Evolutionary conservation across 1,139 yeast species (phyloP).

Genomic region (Pichia sp.): DNA sequence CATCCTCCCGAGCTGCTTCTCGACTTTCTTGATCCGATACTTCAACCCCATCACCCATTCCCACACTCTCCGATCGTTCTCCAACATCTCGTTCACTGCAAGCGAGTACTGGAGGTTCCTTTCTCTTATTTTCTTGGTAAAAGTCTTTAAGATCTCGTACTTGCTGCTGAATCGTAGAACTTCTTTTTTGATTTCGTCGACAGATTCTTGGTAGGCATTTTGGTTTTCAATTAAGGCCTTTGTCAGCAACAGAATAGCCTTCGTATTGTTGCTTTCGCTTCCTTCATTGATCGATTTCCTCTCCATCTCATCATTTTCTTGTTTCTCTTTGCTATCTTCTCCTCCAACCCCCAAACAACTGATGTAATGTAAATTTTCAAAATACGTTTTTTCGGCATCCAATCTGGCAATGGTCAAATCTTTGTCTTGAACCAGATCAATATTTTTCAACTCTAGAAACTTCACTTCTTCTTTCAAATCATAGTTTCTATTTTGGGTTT

Average conservation of each 20-base stretch:
- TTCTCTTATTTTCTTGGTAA: slow-evolving; percentile 4
- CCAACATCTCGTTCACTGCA: background rate
- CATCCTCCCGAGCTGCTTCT: background rate
- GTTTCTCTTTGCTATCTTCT: background rate
- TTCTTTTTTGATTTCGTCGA: background rate
- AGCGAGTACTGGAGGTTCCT: slow-evolving; percentile 5
- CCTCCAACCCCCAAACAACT: background rate
- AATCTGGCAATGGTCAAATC: background rate
- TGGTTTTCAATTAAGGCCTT: background rate
- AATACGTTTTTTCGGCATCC: background rate
- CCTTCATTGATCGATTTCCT: too few species aligned
- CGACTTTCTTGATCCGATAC: background rate
- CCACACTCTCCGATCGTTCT: slow-evolving; percentile 8
- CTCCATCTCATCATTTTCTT: background rate
- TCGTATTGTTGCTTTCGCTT: background rate
- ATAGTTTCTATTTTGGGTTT: background rate
- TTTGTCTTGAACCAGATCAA: background rate
- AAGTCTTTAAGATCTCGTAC: slow-evolving; percentile 8
- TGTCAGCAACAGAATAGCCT: background rate
- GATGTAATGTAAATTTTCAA: background rate
- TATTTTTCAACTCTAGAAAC: background rate
- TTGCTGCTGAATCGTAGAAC: background rate
- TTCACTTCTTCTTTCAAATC: background rate
- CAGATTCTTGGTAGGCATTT: background rate
- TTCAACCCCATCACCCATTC: slow-evolving; percentile 8